Base-by-base conservation (phyloP, 768 basidiomycete genomes). In the Strobilomyces echinocephalus region DNA sequence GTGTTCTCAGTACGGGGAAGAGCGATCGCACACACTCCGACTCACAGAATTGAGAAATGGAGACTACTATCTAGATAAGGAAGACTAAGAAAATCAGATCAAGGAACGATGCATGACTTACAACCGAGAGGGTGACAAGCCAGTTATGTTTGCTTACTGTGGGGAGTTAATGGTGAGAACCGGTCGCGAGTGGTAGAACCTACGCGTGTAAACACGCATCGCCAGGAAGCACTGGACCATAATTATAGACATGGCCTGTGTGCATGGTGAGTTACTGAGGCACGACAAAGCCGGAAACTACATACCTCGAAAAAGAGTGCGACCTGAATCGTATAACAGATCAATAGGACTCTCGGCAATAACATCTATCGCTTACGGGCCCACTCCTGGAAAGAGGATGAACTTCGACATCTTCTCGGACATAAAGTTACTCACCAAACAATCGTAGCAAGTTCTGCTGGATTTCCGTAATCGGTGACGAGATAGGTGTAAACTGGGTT, bases 161-260 rank as follows among this genome's bases (percentile, higher is more conserved):
- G 74, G 63, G 14, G 11, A 18, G 2, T 60, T 5, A 31, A 11
- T 16, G 18, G 12, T 18, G 24, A 14, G 30, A 41, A n/a, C 4
- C 24, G 6, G 15, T 34, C 14, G 4, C 11, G 28, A 39, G 41
- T 41, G 26, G 28, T 21, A 41, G 28, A 24, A 49, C 39, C 47
- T 60, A 79, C 77, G 60, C 45, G 66, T 72, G 71, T 76, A 83
- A 4, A 83, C 69, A 1, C 81, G 78, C 56, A 73, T 65, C 1
- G 72, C 62, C 54, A 82, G 73, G 66, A 82, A 83, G 36, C 77
- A 73, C 67, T 84, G 83, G 7, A 83, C 81, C 20, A 81, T 63
- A 39, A 74, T 67, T 6, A 74, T 78, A 12, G 78, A 81, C 18
- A 80, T 61, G 30, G 73, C 59, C 65, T 33, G 12, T 4, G 34